Base-by-base conservation (phyloP, 495 filamentous ascomycete species). In the Annulohypoxylon maeteangense region DNA sequence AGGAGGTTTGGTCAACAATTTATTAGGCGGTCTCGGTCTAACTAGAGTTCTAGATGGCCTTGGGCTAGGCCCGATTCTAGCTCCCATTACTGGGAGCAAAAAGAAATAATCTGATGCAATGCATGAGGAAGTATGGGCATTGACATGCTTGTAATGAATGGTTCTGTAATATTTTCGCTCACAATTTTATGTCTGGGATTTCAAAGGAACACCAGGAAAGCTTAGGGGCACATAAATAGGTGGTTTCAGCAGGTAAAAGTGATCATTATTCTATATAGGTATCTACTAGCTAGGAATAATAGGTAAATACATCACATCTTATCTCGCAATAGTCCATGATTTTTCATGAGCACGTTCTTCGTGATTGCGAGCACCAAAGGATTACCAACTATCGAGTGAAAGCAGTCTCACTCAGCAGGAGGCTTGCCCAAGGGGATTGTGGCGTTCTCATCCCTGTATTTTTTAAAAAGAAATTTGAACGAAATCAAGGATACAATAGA, bases 11-110 rank as follows among this genome's bases (percentile, higher is more conserved):
- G 83, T 97, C 65, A 90, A 92, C 61, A 90, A 91, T 51, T 77
- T 97, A 25, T 85, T 97, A 4, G 91, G 92, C 16, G 92, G 92
- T 2, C 80, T 97, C 27, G 94, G 94, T 14, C 81, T 97, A 36
- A 88, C 91, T 63, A 92, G 92, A 77, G 79, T 97, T 42, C 85
- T 97, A 16, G 86, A 87, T 25, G 87, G 89, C 14, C 82, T 97
- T 10, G 94, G 94, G 0, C 74, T 97, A 8, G 90, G 90, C 1
- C 77, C 81, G 12, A 69, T 92, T 18, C 81, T 83, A 20, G 85
- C 88, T 62, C 79, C 86, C 2, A 71, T 93, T 20, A 85, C 78
- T 0, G 83, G 83, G 20, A 78, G 74, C 38, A 80, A 79, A 76
- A 83, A 84, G 74, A 80, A 78, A 65, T 73, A 62, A 71, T 66